Evolutionary conservation across 805 yeast species (phyloP).

Genomic region (Candida wancherniae): DNA sequence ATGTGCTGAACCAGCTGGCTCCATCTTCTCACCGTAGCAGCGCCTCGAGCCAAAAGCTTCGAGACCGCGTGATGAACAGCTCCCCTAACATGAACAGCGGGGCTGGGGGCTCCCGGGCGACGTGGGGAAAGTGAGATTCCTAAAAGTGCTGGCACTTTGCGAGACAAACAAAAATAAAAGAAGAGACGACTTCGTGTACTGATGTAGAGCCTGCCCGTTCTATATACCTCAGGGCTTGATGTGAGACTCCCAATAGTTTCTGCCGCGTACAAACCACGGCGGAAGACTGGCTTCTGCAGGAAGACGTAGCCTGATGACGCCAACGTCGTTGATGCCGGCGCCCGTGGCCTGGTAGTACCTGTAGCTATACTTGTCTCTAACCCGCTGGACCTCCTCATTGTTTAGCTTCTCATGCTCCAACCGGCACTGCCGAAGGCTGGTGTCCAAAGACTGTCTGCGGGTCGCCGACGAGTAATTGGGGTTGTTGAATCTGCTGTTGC

Average conservation of each 20-base stretch:
- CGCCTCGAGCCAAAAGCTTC: slow-evolving; percentile 15
- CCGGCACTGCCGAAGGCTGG: slow-evolving; percentile 11
- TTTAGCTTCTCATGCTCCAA: slow-evolving; percentile 7
- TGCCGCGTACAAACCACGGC: slow-evolving; percentile 62
- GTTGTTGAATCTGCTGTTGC: slow-evolving; percentile 18
- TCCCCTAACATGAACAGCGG: slow-evolving; percentile 3
- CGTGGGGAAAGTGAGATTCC: slow-evolving; percentile 21
- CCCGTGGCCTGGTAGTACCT: slow-evolving; percentile 41
- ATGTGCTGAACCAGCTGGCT: slow-evolving; percentile 15
- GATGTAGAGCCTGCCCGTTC: background rate
- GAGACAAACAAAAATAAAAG: background rate
- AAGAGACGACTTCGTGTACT: too few species aligned
- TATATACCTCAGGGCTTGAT: background rate
- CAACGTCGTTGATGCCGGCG: slow-evolving; percentile 32
- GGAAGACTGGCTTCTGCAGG: slow-evolving; percentile 69
- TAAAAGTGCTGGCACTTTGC: background rate
- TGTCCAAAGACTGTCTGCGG: slow-evolving; percentile 13
- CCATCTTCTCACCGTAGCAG: slow-evolving; percentile 26
- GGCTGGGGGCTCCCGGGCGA: slow-evolving; percentile 14
- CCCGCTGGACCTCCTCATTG: slow-evolving; percentile 12
- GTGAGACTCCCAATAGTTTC: slow-evolving; percentile 59
- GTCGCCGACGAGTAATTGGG: slow-evolving; percentile 9
- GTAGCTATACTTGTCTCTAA: slow-evolving; percentile 23
- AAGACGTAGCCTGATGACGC: slow-evolving; percentile 41
- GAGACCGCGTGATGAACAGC: slow-evolving; percentile 16